A percentile compares a stretch with the other conserved stretches of the same genome.
Conservation (phyloP, 441 rosid genomes). For the Populus hybrid region DNA sequence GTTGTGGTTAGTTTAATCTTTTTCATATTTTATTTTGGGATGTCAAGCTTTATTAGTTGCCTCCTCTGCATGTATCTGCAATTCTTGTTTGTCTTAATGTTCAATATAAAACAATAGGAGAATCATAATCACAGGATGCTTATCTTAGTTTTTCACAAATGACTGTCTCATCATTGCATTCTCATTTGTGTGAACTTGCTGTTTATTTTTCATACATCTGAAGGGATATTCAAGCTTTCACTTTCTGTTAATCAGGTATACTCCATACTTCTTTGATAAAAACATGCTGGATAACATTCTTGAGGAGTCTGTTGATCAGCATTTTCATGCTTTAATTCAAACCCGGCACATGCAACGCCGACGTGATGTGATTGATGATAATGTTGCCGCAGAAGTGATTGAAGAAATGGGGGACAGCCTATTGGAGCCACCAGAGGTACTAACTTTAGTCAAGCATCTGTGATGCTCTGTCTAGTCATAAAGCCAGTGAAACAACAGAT, state of each 20-base stretch:
- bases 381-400: conserved; percentile 68
- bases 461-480: not conserved
- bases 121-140: not conserved
- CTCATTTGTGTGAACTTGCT: not conserved
- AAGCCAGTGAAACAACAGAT: conserved; percentile 6
- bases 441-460: conserved; percentile 1
- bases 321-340: conserved; percentile 82
- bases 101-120: not conserved
- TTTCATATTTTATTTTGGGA: not conserved
- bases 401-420: conserved; percentile 88
- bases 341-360: conserved; percentile 84
- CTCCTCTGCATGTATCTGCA: not conserved
- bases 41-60: not conserved
- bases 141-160: not conserved
- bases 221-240: not conserved
- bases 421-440: conserved; percentile 93
- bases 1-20: not conserved
- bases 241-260: conserved; percentile 53
- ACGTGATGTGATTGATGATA: conserved; percentile 75
- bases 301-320: conserved; percentile 93
- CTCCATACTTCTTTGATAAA: conserved; percentile 96
- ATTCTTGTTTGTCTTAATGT: not conserved
- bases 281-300: conserved; percentile 88
- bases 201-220: not conserved
- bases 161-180: not conserved